phyloP scores from a whole-genome alignment of 2,329 filamentous ascomycete species.

The Aspergillus vadensis region DNA sequence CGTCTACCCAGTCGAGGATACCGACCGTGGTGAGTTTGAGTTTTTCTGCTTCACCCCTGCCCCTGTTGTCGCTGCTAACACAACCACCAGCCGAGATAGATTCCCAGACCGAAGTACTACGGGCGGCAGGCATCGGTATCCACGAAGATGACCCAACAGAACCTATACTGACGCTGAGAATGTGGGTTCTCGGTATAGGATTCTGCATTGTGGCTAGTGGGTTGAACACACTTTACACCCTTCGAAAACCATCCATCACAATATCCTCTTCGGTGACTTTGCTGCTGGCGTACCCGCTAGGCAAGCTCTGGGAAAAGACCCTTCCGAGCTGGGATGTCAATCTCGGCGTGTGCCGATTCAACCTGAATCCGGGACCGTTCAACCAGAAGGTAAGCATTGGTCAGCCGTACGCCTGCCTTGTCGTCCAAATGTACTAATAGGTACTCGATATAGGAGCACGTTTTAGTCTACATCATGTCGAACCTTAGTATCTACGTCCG shows the following conservation, averaged over 20 bases:
- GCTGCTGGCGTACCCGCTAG: constrained; percentile 25
- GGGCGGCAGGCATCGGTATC: constrained; percentile 50
- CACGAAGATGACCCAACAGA: constrained; percentile 53
- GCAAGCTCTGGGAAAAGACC: constrained; percentile 29
- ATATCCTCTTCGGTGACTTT: constrained; percentile 25
- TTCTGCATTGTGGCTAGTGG: constrained; percentile 21
- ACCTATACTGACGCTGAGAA: constrained; percentile 26
- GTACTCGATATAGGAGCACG: constrained; percentile 23
- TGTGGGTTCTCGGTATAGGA: constrained; percentile 20
- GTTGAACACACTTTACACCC: constrained; percentile 21
- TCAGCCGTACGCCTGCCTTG: too few relatives aligned
- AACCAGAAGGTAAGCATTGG: constrained; percentile 28
- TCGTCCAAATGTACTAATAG: background rate
- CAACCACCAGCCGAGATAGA: background rate
- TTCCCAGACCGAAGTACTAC: constrained; percentile 20
- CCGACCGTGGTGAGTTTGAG: background rate
- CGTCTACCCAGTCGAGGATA: background rate
- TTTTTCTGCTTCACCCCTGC: background rate
- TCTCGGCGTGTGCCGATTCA: constrained; percentile 18
- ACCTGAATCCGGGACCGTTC: constrained; percentile 34
- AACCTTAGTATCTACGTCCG: constrained; percentile 33
- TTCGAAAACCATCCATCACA: constrained; percentile 29
- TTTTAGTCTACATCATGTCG: constrained; percentile 33
- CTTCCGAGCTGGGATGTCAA: constrained; percentile 25
- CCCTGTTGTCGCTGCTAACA: background rate